Conservation (phyloP, 2,329 filamentous ascomycete genomes). For the Septoria petroselini region DNA sequence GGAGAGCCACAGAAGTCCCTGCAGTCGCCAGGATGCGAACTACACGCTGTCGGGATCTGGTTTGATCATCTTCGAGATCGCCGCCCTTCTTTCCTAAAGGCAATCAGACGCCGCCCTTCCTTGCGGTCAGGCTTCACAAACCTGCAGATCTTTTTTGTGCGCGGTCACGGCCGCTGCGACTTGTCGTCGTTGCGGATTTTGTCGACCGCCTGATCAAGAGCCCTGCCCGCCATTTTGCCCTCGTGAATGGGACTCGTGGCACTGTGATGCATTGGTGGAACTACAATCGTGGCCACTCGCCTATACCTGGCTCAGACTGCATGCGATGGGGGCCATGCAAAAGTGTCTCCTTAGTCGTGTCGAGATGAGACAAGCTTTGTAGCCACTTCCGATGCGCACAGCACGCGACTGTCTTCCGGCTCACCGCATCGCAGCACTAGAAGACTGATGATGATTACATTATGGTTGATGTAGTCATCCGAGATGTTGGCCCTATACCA, state of each 20-base stretch:
- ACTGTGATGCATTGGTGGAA: no score
- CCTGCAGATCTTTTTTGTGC: background rate
- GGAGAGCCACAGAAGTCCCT: slow-evolving; percentile 5
- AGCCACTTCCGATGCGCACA: background rate
- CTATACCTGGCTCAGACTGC: background rate
- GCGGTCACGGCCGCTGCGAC: background rate
- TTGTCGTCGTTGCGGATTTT: no score
- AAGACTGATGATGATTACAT: no score
- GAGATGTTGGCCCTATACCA: no score
- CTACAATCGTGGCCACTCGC: no score
- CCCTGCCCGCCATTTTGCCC: no score
- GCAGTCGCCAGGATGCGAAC: slow-evolving; percentile 1
- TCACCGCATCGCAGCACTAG: no score
- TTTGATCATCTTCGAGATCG: slow-evolving; percentile 5
- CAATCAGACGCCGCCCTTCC: slow-evolving; percentile 4
- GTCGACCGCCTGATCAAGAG: no score
- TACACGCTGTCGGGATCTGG: background rate
- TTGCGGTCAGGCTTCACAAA: background rate
- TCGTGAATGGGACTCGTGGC: no score
- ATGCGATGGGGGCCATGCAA: background rate
- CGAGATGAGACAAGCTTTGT: slow-evolving; percentile 12
- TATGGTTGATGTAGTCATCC: no score
- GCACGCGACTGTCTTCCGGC: background rate
- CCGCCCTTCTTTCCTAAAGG: slow-evolving; percentile 4
- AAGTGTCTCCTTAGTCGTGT: slow-evolving; percentile 1